Percentiles rank a stretch among this genome's conserved stretches.
Evolutionary conservation across 1,284 basidiomycete species (phyloP).

Genomic region (Apiotrichum porosum): DNA sequence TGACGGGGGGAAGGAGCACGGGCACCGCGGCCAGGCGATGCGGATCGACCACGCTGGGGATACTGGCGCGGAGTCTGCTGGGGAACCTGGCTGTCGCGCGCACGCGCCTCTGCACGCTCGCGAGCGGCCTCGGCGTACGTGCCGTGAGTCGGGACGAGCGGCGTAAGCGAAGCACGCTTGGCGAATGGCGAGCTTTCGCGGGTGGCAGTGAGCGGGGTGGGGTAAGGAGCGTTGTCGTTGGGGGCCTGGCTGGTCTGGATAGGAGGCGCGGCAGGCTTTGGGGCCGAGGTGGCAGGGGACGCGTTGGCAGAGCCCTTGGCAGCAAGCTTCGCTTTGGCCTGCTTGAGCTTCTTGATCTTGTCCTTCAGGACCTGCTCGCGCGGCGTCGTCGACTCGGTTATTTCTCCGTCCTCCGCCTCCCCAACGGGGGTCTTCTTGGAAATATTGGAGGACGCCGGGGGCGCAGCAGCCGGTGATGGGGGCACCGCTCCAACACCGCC

Average conservation of each 20-base stretch:
- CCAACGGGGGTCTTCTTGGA: neutral
- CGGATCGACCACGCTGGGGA: neutral
- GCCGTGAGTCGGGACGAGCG: neutral
- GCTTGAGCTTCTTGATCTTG: constrained; percentile 6
- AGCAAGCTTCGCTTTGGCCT: neutral
- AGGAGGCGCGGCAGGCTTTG: neutral
- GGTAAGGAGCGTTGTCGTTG: neutral
- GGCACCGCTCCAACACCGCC: neutral
- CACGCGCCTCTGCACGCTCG: neutral
- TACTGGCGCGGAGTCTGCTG: neutral
- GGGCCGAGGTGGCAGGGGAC: neutral
- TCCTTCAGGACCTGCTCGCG: constrained; percentile 6
- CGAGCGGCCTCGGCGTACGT: constrained; percentile 5
- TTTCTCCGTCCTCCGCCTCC: constrained; percentile 3
- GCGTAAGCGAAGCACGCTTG: no score
- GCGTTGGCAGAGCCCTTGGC: neutral
- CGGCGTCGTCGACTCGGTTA: neutral
- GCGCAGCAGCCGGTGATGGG: neutral
- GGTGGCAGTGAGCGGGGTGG: neutral
- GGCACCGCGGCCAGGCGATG: neutral
- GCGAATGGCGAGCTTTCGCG: neutral
- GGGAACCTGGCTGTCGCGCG: neutral
- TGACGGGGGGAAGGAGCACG: neutral
- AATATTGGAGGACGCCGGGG: neutral
- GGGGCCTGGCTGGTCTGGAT: neutral